These are phyloP conservation scores for Scopulariopsis brevicaulis DNA, from an alignment of 2,329 filamentous ascomycete genomes.

Conservation along the genomic window DNA sequence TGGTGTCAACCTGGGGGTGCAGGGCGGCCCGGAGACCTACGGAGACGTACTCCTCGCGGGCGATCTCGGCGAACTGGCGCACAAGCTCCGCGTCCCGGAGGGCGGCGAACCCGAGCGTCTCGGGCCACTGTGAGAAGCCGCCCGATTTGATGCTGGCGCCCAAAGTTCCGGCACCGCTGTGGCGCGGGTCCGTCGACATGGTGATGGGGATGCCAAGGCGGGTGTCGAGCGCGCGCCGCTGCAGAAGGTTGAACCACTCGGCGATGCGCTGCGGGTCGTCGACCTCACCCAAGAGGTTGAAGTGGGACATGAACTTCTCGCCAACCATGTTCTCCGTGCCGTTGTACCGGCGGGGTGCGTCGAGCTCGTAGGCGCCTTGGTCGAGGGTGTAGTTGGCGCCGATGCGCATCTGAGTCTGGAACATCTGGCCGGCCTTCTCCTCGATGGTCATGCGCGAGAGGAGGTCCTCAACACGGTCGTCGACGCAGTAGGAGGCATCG, in stretches of 20 bases:
- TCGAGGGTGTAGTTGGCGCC: neutral
- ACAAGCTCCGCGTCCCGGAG: neutral
- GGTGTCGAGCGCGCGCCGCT: neutral
- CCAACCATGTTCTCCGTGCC: neutral
- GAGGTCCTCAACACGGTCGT: slow-evolving; percentile 55
- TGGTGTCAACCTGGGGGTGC: neutral
- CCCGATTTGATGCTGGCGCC: neutral
- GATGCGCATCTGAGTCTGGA: slow-evolving; percentile 51
- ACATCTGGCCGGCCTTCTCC: slow-evolving; percentile 60
- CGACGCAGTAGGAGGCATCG: slow-evolving; percentile 47
- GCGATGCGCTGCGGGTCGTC: neutral
- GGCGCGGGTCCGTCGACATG: neutral
- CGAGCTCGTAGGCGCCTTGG: neutral
- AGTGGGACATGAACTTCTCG: neutral
- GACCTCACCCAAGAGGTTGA: neutral
- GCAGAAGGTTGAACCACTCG: neutral
- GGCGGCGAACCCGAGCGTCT: neutral
- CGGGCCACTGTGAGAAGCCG: neutral
- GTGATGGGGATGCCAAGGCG: neutral
- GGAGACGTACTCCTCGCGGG: neutral
- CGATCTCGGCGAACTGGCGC: neutral
- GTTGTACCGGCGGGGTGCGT: neutral
- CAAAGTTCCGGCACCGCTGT: neutral
- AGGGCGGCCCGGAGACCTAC: neutral
- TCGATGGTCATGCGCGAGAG: slow-evolving; percentile 62